Percentiles rank a stretch among this genome's conserved stretches.
Conservation (phyloP, 1,284 basidiomycete species). For the Malassezia cuniculi region DNA sequence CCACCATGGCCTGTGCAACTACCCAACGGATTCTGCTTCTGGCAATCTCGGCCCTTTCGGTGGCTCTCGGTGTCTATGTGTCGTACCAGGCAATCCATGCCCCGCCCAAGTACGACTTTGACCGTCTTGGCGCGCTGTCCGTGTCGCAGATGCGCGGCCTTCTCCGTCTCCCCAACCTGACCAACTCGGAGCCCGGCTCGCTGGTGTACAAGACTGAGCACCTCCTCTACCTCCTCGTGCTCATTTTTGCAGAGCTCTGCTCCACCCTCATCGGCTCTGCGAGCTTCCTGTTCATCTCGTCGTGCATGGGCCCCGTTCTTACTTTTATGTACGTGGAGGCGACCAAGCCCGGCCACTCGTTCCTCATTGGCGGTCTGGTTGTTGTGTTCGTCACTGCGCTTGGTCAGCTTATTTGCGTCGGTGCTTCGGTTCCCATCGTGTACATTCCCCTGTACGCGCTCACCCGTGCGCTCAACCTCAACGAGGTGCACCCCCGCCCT, state of each 20-base stretch:
- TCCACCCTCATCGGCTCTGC: constrained; percentile 1
- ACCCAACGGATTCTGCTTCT: neutral
- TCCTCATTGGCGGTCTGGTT: constrained; percentile 4
- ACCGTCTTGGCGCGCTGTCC: neutral
- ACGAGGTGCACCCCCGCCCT: constrained; percentile 5
- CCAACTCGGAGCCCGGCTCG: too few species aligned
- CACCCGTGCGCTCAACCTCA: constrained; percentile 3
- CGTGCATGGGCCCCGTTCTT: constrained; percentile 2
- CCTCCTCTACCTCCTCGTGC: constrained; percentile 2
- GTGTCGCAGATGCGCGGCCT: neutral
- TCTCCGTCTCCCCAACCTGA: constrained; percentile 1
- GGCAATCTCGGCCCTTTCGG: constrained; percentile 1
- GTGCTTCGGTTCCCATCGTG: constrained; percentile 10
- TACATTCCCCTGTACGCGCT: constrained; percentile 6
- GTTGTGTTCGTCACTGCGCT: constrained; percentile 4
- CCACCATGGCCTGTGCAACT: constrained; percentile 5
- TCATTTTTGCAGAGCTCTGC: constrained; percentile 7
- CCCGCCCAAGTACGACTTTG: constrained; percentile 6
- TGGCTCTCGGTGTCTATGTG: constrained; percentile 2
- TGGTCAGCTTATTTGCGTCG: constrained; percentile 13
- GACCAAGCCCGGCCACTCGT: constrained; percentile 3
- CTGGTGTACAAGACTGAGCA: constrained; percentile 1
- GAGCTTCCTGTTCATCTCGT: constrained; percentile 8
- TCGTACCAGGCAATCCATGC: constrained; percentile 4
- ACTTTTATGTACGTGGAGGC: constrained; percentile 3